Percentiles rank a stretch among this genome's conserved stretches.
These are phyloP conservation scores for Macrolepiota fuliginosa DNA, from an alignment of 768 basidiomycete species.

Conservation along the genomic window DNA sequence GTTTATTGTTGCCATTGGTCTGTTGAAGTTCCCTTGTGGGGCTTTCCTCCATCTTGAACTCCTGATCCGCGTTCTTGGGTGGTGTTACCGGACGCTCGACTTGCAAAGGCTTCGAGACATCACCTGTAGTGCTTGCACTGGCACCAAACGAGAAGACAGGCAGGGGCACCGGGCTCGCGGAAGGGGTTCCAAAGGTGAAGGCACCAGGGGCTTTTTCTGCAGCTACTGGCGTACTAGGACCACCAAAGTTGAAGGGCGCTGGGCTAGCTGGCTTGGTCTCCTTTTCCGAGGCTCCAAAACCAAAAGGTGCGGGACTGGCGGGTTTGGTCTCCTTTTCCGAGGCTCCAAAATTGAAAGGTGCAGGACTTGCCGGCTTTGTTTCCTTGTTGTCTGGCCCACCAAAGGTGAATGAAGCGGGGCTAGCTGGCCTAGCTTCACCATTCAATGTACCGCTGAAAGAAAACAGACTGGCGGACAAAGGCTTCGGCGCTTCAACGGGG, in stretches of 20 bases:
- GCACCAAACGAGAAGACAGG: conserved; percentile 49
- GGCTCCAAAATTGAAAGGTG: conserved; percentile 20
- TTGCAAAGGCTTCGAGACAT: conserved; percentile 26
- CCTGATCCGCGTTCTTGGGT: conserved; percentile 60
- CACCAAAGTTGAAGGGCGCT: conserved; percentile 45
- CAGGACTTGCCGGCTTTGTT: conserved; percentile 11
- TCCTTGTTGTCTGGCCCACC: conserved; percentile 15
- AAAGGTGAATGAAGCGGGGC: conserved; percentile 18
- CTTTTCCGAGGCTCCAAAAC: conserved; percentile 21
- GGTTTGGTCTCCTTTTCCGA: background rate
- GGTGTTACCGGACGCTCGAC: conserved; percentile 58
- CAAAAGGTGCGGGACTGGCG: conserved; percentile 22
- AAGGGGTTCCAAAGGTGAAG: conserved; percentile 43
- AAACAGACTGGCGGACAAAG: conserved; percentile 7
- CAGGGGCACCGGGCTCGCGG: conserved; percentile 21
- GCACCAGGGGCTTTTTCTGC: conserved; percentile 21
- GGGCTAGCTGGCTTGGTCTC: conserved; percentile 15
- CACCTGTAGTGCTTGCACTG: conserved; percentile 42
- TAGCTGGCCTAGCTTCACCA: conserved; percentile 10
- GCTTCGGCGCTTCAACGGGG: conserved; percentile 15
- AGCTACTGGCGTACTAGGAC: conserved; percentile 32
- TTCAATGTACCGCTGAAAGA: conserved; percentile 1
- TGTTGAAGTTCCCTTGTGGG: conserved; percentile 64
- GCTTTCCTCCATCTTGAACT: conserved; percentile 81
- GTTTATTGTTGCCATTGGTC: conserved; percentile 36